A percentile compares a stretch with the other conserved stretches of the same genome.
These are phyloP conservation scores for Ascochyta clinopodiicola DNA, from an alignment of 2,329 filamentous ascomycete species.

Conservation along the genomic window DNA sequence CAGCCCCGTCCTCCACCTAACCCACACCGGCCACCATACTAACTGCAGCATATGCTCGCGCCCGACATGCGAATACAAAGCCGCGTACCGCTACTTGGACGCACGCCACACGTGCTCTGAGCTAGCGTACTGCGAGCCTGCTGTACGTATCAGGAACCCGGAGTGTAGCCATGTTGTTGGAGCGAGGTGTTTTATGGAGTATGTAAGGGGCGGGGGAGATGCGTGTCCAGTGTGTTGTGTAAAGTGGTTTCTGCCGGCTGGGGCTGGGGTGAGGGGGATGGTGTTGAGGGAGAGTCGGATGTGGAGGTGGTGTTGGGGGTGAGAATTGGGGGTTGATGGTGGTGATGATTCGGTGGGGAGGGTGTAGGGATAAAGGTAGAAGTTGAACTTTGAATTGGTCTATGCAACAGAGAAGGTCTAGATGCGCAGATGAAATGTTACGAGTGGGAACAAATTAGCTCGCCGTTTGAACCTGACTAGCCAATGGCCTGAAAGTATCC, in stretches of 20 bases:
- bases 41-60: background rate
- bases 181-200: background rate
- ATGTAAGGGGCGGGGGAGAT: background rate
- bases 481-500: background rate
- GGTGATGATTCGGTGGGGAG: background rate
- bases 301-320: background rate
- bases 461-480: background rate
- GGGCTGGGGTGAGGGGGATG: background rate
- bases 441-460: background rate
- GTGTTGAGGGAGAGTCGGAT: background rate
- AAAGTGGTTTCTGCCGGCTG: background rate
- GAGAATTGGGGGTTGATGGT: background rate
- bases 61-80: background rate
- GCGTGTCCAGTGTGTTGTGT: background rate
- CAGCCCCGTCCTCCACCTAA: background rate
- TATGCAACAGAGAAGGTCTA: no score
- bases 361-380: no score
- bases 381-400: no score
- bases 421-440: no score
- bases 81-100: no score
- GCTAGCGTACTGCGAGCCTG: background rate
- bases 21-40: background rate
- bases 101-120: background rate
- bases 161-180: constrained; percentile 1
- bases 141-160: background rate